Evolutionary conservation across 805 yeast genomes (phyloP).

Genomic region (Yarrowia phangngaensis): DNA sequence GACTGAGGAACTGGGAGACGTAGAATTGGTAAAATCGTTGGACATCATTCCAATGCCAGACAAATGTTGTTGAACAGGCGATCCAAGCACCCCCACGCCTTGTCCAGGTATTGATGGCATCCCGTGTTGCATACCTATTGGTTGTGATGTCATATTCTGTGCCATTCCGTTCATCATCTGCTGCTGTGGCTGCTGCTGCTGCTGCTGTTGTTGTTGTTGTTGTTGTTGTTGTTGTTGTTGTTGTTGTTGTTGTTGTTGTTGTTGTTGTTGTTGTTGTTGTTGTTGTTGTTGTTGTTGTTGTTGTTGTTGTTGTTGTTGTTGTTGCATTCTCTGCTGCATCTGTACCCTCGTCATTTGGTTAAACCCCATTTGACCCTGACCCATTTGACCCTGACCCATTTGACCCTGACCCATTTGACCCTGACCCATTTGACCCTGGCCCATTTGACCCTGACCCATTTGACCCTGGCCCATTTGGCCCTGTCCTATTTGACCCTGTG

Average conservation of each 20-base stretch:
- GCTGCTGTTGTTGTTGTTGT: constrained; percentile 31
- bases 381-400: constrained; percentile 25
- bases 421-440: constrained; percentile 17
- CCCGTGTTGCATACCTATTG: constrained; percentile 25
- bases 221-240: constrained; percentile 1
- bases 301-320: constrained; percentile 28
- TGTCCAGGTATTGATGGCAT: constrained; percentile 26
- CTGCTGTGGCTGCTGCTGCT: constrained; percentile 34
- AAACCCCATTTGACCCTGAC: constrained; percentile 8
- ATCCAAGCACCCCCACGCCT: constrained; percentile 14
- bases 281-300: constrained; percentile 27
- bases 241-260: background rate
- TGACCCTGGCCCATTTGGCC: constrained; percentile 35
- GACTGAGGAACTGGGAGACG: background rate
- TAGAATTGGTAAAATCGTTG: too few relatives aligned
- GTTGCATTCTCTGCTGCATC: constrained; percentile 26
- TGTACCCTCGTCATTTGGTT: constrained; percentile 26
- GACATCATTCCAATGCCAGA: background rate
- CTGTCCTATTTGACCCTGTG: constrained; percentile 32
- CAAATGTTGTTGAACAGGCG: constrained; percentile 30
- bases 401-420: constrained; percentile 21
- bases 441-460: constrained; percentile 31
- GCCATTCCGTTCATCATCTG: constrained; percentile 34
- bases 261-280: constrained; percentile 17
- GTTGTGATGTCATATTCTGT: constrained; percentile 29